Percentiles rank a stretch among this genome's conserved stretches.
These are phyloP conservation scores for Ambrosiella beaveri DNA, from an alignment of 2,329 filamentous ascomycete genomes.

Conservation along the genomic window DNA sequence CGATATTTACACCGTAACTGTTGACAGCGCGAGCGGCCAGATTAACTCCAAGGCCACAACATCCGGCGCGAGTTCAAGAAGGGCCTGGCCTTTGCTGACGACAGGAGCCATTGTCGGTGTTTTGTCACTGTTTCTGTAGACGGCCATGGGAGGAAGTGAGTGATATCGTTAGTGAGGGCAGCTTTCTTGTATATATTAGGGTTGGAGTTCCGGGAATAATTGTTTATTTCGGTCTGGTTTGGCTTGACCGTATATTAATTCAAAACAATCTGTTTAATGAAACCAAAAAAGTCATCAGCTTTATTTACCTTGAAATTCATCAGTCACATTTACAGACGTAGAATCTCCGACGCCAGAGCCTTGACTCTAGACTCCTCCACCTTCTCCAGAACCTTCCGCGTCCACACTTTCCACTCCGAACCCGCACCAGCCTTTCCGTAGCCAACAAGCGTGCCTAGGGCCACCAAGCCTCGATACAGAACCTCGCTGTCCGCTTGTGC, in stretches of 20 bases:
- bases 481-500: slow-evolving; percentile 64
- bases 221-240: no score
- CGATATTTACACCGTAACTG: slow-evolving; percentile 54
- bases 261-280: no score
- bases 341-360: slow-evolving; percentile 29
- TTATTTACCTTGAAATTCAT: not conserved
- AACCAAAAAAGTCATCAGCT: not conserved
- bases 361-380: slow-evolving; percentile 30
- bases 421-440: slow-evolving; percentile 11
- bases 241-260: no score
- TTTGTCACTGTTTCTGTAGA: not conserved
- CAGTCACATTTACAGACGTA: slow-evolving; percentile 13
- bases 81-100: not conserved
- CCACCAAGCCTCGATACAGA: slow-evolving; percentile 65
- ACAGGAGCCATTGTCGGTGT: not conserved
- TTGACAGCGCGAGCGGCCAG: slow-evolving; percentile 23
- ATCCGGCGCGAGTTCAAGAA: not conserved
- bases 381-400: slow-evolving; percentile 27
- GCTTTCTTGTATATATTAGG: no score
- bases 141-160: no score
- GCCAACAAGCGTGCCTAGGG: slow-evolving; percentile 60
- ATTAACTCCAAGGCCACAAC: not conserved
- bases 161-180: no score
- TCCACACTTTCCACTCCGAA: slow-evolving; percentile 19
- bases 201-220: no score